These are phyloP conservation scores for Vaccinium macrocarpon DNA, from an alignment of 148 eudicot species.

Conservation along the genomic window DNA sequence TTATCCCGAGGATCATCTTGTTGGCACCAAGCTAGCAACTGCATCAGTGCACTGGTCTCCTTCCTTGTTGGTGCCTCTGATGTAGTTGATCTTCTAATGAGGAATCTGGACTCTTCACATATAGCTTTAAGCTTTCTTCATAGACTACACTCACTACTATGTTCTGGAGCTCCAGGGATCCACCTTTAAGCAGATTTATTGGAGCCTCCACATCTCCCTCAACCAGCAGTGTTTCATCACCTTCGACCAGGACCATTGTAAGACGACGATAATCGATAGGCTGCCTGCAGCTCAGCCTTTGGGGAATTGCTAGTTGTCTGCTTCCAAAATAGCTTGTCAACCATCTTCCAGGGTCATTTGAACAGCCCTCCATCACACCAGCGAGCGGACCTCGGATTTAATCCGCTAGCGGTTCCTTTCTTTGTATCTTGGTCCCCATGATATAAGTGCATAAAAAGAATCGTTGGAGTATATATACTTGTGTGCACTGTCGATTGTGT, in stretches of 20 bases:
- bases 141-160: not conserved
- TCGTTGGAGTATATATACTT: not conserved
- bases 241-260: not conserved
- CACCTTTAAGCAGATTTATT: not conserved
- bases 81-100: not conserved
- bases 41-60: not conserved
- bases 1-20: not conserved
- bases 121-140: not conserved
- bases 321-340: not conserved
- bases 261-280: not conserved
- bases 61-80: not conserved
- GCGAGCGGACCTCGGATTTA: not conserved
- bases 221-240: not conserved
- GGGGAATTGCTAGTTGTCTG: not conserved
- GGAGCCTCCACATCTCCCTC: not conserved
- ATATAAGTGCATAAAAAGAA: not conserved
- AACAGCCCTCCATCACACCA: not conserved
- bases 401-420: not conserved
- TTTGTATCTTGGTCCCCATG: not conserved
- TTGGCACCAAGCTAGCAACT: not conserved
- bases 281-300: not conserved
- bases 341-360: not conserved
- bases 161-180: not conserved
- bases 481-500: not conserved
- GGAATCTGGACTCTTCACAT: not conserved